Base-by-base conservation (phyloP, 148 eudicot genomes). In the Hydrangea macrophylla region DNA sequence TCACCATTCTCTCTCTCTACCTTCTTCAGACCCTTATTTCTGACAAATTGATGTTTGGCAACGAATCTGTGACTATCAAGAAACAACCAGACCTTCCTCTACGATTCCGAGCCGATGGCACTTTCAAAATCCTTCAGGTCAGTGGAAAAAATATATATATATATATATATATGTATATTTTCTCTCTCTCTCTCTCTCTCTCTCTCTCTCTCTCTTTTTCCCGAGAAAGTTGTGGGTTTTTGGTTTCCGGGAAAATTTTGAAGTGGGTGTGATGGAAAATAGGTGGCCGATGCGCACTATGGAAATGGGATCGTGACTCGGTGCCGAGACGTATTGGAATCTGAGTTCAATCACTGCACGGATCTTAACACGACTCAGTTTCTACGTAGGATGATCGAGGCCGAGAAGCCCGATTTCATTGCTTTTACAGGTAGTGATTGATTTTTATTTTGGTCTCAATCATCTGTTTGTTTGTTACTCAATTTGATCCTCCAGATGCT, bases 251-350 rank as follows among this genome's bases (percentile, higher is more conserved):
- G 53, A 48, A 48, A 48, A n/a, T 48, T 48, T 48, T 0, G n/a
- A 39, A 50, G 55, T 35, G 56, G 58, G 1, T 73, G 48, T 65
- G 55, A 54, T 62, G 45, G 32, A n/a, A n/a, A n/a, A 56, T 75
- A 89, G 96, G 92, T 90, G 72, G 96, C 96, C 78, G 98, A 93
- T 82, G 81, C 90, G 95, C 98, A 93, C 65, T 90, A 70, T 69
- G 98, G 98, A 12, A 86, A 86, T 78, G 98, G 98, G 65, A 42
- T 78, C 27, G 20, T 78, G 56, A 90, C 90, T 18, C 88, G 89
- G 70, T 93, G 98, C 68, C 85, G 82, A 69, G 98, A 88, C 30
- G 91, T 93, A 33, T 68, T 77, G 35, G 66, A 73, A 0, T 65
- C 82, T 9, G 88, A 88, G 76, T 85, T 85, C 62, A 71, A 68